Evolutionary conservation across 2,329 filamentous ascomycete genomes (phyloP).

Genomic region (Verticillium nonalfalfae): DNA sequence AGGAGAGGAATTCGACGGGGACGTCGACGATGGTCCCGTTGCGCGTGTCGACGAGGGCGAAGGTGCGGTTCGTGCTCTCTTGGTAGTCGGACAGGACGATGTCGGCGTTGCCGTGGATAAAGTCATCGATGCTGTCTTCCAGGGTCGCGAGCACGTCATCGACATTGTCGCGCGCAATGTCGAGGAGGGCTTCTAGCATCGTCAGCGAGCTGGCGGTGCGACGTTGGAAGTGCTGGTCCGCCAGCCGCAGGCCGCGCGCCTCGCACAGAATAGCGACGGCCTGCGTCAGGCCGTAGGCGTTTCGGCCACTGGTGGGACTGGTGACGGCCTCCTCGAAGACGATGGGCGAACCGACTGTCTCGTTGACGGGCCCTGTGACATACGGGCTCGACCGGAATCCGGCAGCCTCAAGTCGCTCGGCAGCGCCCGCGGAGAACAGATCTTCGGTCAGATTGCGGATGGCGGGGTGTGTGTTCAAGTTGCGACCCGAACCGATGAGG

Average conservation of each 20-base stretch:
- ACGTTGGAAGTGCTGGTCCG: conserved; percentile 20
- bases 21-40: conserved; percentile 16
- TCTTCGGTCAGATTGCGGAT: conserved; percentile 17
- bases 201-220: conserved; percentile 18
- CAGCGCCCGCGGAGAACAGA: conserved; percentile 14
- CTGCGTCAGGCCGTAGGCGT: conserved; percentile 17
- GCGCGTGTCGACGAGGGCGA: conserved; percentile 17
- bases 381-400: conserved; percentile 19
- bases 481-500: conserved; percentile 19
- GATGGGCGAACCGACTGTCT: conserved; percentile 8
- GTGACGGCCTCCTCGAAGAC: conserved; percentile 19
- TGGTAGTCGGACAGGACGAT: conserved; percentile 17
- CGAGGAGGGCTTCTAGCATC: conserved; percentile 16
- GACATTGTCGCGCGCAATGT: conserved; percentile 17
- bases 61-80: conserved; percentile 15
- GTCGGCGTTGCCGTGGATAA: conserved; percentile 14
- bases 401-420: conserved; percentile 13
- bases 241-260: conserved; percentile 18
- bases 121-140: conserved; percentile 15
- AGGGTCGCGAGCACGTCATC: conserved; percentile 13
- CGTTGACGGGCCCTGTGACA: conserved; percentile 12
- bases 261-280: conserved; percentile 19
- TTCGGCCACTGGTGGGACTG: conserved; percentile 16
- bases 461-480: conserved; percentile 19
- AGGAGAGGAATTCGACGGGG: conserved; percentile 16